Percentiles rank a stretch among this genome's conserved stretches.
Evolutionary conservation across 1,284 basidiomycete species (phyloP).

Genomic region (Pseudozyma hubeiensis): DNA sequence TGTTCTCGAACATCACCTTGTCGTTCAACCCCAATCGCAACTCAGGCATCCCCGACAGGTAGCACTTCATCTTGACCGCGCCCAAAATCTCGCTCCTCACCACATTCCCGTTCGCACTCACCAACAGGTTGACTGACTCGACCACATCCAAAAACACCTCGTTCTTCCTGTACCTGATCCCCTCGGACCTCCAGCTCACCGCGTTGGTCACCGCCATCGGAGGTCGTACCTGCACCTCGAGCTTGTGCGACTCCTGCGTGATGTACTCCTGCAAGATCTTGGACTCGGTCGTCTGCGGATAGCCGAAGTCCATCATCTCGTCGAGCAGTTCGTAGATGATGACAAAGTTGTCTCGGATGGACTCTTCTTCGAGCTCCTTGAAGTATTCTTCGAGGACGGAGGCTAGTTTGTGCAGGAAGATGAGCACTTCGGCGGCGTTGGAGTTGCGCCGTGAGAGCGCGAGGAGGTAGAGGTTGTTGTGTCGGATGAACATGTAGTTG

Average conservation of each 20-base stretch:
- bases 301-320: constrained; percentile 99
- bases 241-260: constrained; percentile 98
- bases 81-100: constrained; percentile 97
- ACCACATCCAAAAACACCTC: constrained; percentile 99
- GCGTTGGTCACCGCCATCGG: constrained; percentile 99
- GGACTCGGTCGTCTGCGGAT: constrained; percentile 98
- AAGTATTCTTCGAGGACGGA: constrained; percentile 92
- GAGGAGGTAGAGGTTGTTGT: constrained; percentile 95
- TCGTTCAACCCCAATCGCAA: constrained; percentile 94
- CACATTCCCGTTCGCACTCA: constrained; percentile 96
- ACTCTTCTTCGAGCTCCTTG: constrained; percentile 99
- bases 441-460: constrained; percentile 95
- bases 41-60: constrained; percentile 98
- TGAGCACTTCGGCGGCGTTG: constrained; percentile 94
- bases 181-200: constrained; percentile 97
- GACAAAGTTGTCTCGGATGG: constrained; percentile 97
- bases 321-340: constrained; percentile 94
- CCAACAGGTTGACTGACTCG: constrained; percentile 95
- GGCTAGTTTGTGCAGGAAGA: constrained; percentile 91
- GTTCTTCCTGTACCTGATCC: constrained; percentile 97
- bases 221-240: constrained; percentile 93
- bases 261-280: constrained; percentile 99
- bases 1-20: constrained; percentile 99
- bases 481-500: constrained; percentile 98
- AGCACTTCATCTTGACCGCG: constrained; percentile 99